Conservation (phyloP, 139 green algal species). For the Micractinium conductrix region DNA sequence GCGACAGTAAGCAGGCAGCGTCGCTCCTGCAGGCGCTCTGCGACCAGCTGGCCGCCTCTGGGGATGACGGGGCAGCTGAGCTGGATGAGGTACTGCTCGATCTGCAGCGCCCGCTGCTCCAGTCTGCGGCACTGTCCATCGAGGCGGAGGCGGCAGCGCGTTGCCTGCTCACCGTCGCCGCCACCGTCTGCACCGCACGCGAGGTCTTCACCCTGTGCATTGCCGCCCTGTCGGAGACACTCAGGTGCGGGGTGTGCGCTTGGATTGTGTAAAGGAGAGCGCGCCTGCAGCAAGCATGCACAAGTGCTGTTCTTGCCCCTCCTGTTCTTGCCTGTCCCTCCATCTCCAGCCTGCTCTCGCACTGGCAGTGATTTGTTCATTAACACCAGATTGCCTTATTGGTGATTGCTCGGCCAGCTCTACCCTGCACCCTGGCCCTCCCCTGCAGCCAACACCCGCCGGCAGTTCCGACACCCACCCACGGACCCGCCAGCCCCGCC, state of each 20-base stretch:
- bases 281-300: too few species aligned
- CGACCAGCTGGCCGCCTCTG: neutral
- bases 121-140: neutral
- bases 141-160: neutral
- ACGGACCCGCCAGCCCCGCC: neutral
- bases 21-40: neutral
- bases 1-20: neutral
- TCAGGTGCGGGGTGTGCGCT: constrained; percentile 1
- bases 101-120: neutral
- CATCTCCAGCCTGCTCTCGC: too few species aligned
- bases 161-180: neutral
- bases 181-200: constrained; percentile 9
- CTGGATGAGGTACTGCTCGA: constrained; percentile 22
- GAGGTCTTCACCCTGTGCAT: constrained; percentile 35
- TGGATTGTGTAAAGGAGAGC: too few species aligned
- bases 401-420: too few species aligned
- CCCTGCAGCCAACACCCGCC: neutral
- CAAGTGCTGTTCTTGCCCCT: too few species aligned
- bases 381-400: too few species aligned
- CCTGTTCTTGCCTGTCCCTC: neutral
- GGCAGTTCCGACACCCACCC: too few species aligned
- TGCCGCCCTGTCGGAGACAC: neutral
- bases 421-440: too few species aligned
- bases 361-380: too few species aligned
- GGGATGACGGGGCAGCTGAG: neutral